phyloP scores from a whole-genome alignment of 1,139 yeast species.

The Eremothecium gossypii region DNA sequence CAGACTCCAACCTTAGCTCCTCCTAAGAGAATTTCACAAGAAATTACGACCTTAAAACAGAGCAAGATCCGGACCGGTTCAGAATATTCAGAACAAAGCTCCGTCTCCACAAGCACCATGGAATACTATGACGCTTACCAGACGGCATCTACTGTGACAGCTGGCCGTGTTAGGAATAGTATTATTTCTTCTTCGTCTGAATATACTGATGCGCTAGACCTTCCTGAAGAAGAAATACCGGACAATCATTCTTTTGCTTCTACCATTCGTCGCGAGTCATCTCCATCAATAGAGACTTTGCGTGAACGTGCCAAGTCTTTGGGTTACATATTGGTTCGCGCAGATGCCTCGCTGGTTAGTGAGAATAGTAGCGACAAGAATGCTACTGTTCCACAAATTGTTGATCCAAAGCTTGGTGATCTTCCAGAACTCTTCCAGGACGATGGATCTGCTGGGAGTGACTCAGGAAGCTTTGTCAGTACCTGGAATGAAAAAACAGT shows the following conservation, averaged over 20 bases:
- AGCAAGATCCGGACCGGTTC: neutral
- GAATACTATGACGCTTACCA: slow-evolving; percentile 15
- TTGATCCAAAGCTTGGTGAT: neutral
- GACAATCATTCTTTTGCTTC: slow-evolving; percentile 24
- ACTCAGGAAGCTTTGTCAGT: neutral
- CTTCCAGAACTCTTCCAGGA: neutral
- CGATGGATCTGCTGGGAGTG: slow-evolving; percentile 1
- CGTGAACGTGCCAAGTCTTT: slow-evolving; percentile 17
- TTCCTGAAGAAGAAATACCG: slow-evolving; percentile 2
- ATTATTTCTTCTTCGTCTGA: slow-evolving; percentile 5
- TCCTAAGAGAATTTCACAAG: neutral
- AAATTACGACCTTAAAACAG: neutral
- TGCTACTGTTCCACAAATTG: neutral
- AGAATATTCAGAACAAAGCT: neutral
- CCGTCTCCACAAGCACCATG: slow-evolving; percentile 12
- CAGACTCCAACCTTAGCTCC: neutral
- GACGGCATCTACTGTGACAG: neutral
- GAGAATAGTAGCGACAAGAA: slow-evolving; percentile 1
- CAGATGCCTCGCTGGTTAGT: neutral
- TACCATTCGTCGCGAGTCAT: slow-evolving; percentile 15
- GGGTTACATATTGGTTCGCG: slow-evolving; percentile 23
- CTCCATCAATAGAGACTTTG: slow-evolving; percentile 16
- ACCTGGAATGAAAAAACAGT: slow-evolving; percentile 19
- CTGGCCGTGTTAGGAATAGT: slow-evolving; percentile 5
- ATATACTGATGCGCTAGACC: slow-evolving; percentile 25